Base-by-base conservation (phyloP, 768 basidiomycete genomes). In the Albatrellus ellisii region DNA sequence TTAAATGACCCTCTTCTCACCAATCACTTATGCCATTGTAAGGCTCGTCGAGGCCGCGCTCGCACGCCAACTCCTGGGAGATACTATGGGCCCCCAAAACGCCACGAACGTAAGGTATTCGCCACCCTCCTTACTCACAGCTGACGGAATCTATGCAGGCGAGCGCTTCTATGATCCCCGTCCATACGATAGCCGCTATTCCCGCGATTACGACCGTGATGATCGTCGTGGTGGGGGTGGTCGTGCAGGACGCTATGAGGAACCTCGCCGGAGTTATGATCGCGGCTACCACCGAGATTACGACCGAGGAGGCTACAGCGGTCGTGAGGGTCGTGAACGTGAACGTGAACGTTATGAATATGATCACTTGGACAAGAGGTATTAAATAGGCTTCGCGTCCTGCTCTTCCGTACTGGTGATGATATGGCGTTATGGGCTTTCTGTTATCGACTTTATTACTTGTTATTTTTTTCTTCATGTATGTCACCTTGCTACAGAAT, bases 11-110 rank as follows among this genome's bases (percentile, higher is more conserved):
- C 24, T 2, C 14, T 11, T 11, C 39, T 39, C 20, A 42, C 27
- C 3, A 10, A 17, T 5, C 38, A 21, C 10, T 1, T 24, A 18
- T 7, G 6, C n/a, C 2, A 10, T 51, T 20, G 6, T 43, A 45
- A 88, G 87, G 89, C 89, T 49, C 83, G 88, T 39, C 81, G 88
- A 50, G 89, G 83, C 43, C 80, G 89, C 47, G 89, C 88, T 14
- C 71, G 89, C 49, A 86, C 89, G 10, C 85, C 94, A 2, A 99
- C 94, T 5, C 94, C 94, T 3, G 94, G 94, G 21, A 67, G 83
- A 41, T 99, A 99, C 72, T 88, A 86, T 48, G 92, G 90, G 0
- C 88, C 90, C 36, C 87, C 90, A 33, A 90, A 92, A 64, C 72
- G 85, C 28, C 63, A 66, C 45, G 79, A 81, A 47, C 59, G 80